Conservation (phyloP, 2,329 filamentous ascomycete species). For the Chrysoporthe cubensis region DNA sequence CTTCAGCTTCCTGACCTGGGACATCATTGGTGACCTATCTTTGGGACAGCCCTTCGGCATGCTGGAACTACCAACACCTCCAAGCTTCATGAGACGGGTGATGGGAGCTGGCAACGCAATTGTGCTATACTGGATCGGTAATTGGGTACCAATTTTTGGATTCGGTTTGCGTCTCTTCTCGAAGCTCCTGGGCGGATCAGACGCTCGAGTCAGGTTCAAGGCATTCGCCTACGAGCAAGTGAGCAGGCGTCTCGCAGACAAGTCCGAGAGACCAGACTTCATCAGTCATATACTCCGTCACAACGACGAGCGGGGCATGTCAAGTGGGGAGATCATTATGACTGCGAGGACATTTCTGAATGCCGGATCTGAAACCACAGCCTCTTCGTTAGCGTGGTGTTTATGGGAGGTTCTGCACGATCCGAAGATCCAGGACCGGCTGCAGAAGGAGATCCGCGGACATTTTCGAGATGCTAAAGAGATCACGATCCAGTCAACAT, state of each 20-base stretch:
- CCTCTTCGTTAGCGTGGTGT: slow-evolving; percentile 1
- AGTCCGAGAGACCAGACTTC: slow-evolving; percentile 2
- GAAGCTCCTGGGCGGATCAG: not conserved
- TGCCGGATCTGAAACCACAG: not conserved
- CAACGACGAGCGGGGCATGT: not conserved
- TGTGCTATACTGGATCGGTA: slow-evolving; percentile 2
- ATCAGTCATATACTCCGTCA: not conserved
- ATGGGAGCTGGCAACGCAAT: slow-evolving; percentile 3
- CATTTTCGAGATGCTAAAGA: not conserved
- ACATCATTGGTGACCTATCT: slow-evolving; percentile 3
- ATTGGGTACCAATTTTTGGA: not conserved
- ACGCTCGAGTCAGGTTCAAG: not conserved
- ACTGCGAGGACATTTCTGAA: not conserved
- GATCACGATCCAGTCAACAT: not conserved
- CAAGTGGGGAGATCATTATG: not conserved
- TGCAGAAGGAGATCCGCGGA: not conserved
- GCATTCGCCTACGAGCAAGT: not conserved
- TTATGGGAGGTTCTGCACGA: not conserved
- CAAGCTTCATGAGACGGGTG: slow-evolving; percentile 5
- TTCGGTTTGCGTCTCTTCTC: not conserved
- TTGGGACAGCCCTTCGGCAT: not conserved
- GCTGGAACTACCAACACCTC: not conserved
- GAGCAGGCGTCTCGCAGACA: not conserved
- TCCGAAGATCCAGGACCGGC: not conserved
- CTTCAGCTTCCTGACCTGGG: not conserved